phyloP scores from a whole-genome alignment of 2,329 filamentous ascomycete species.

The Fusarium secorum region DNA sequence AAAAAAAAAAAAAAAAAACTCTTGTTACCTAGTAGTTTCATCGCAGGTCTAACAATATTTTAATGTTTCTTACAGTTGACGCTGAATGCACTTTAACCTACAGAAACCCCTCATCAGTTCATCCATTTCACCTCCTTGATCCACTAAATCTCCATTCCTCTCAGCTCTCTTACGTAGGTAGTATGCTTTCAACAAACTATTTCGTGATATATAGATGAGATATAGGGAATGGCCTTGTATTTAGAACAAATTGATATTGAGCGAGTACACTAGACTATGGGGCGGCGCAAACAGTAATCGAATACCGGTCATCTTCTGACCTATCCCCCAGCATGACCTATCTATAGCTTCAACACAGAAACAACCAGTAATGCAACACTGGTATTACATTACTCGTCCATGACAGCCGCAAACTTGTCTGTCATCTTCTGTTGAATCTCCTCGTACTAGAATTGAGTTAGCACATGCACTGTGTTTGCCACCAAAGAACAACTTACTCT shows the following conservation, averaged over 20 bases:
- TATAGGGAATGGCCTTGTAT: neutral
- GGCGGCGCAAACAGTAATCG: slow-evolving; percentile 40
- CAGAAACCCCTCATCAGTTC: slow-evolving; percentile 31
- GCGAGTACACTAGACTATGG: slow-evolving; percentile 43
- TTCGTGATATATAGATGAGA: neutral
- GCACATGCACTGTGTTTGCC: slow-evolving; percentile 29
- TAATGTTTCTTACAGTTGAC: slow-evolving; percentile 4
- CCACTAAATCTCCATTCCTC: slow-evolving; percentile 6
- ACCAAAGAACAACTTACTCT: slow-evolving; percentile 68
- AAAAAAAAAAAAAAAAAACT: too few species aligned
- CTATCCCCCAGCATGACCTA: slow-evolving; percentile 32
- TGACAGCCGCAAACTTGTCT: slow-evolving; percentile 95
- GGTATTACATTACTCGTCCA: slow-evolving; percentile 77
- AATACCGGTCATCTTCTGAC: slow-evolving; percentile 38
- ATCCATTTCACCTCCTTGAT: slow-evolving; percentile 13
- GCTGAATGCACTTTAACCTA: slow-evolving; percentile 10
- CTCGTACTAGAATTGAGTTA: slow-evolving; percentile 76
- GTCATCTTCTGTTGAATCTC: slow-evolving; percentile 88
- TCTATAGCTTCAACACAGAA: slow-evolving; percentile 44
- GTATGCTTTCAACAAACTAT: neutral
- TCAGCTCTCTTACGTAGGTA: neutral
- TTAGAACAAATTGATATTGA: slow-evolving; percentile 40
- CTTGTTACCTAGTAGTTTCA: neutral
- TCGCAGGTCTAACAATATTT: neutral
- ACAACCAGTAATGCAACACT: slow-evolving; percentile 33